Evolutionary conservation across 331 rosid genomes (phyloP).

Genomic region (Cucumis variabilis): DNA sequence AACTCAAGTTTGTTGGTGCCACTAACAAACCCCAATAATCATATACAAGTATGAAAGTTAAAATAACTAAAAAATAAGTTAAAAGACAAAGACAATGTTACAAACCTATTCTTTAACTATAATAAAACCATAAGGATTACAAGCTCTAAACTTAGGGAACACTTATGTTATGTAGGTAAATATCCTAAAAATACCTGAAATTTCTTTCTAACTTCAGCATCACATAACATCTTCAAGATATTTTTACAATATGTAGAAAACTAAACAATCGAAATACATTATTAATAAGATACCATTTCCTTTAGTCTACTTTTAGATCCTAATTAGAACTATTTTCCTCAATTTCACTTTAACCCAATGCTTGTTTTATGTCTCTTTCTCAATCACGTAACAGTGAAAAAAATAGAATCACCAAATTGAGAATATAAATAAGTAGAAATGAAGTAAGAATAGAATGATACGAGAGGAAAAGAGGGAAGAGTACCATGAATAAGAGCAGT

Average conservation of each 20-base stretch:
- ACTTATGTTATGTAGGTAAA: background rate
- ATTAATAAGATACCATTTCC: background rate
- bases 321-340: background rate
- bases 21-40: no score
- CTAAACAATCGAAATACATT: background rate
- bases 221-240: background rate
- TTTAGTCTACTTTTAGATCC: background rate
- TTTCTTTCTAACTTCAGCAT: background rate
- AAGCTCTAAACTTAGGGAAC: background rate
- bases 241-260: background rate
- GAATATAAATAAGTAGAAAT: background rate
- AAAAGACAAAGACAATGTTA: no score
- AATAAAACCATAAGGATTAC: background rate
- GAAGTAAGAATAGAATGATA: background rate
- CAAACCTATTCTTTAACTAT: no score
- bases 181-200: background rate
- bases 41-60: no score
- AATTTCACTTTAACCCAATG: background rate
- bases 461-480: background rate
- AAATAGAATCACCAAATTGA: background rate
- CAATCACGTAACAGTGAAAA: background rate
- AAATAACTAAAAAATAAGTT: no score
- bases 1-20: no score
- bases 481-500: conserved; percentile 82
- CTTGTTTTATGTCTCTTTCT: background rate